phyloP scores from a whole-genome alignment of 2,329 filamentous ascomycete genomes.

The Metarhizium robertsii region DNA sequence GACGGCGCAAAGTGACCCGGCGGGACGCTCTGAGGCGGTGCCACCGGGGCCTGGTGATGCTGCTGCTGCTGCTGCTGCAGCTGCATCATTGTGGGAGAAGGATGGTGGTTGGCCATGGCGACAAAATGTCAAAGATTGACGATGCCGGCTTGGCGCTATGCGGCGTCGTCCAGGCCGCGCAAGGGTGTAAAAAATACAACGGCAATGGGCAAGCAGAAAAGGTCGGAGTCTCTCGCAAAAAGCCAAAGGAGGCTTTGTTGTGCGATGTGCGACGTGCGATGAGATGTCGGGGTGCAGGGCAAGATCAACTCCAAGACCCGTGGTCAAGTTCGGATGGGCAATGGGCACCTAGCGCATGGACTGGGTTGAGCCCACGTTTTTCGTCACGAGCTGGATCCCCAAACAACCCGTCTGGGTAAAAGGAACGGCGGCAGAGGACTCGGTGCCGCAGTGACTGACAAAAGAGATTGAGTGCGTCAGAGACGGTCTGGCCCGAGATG shows the following conservation, averaged over 20 bases:
- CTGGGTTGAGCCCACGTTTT: slow-evolving; percentile 5
- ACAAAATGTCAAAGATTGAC: slow-evolving; percentile 1
- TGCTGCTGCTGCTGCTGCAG: slow-evolving; percentile 34
- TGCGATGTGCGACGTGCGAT: background rate
- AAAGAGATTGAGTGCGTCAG: background rate
- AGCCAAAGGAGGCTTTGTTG: background rate
- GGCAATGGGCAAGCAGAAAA: background rate
- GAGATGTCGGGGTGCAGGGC: background rate
- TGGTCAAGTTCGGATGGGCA: background rate
- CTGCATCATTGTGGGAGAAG: slow-evolving; percentile 70
- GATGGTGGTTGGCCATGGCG: slow-evolving; percentile 68
- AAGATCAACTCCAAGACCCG: background rate
- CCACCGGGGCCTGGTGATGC: slow-evolving; percentile 50
- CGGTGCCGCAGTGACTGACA: background rate
- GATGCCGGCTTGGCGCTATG: background rate
- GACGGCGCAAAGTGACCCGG: slow-evolving; percentile 53
- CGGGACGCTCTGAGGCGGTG: slow-evolving; percentile 44
- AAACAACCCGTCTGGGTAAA: background rate
- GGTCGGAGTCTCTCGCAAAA: background rate
- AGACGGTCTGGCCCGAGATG: slow-evolving; percentile 1
- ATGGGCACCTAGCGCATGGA: slow-evolving; percentile 4
- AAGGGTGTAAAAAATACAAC: background rate
- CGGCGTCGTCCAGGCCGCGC: background rate
- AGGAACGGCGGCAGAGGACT: slow-evolving; percentile 2
- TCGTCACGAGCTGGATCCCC: background rate